Conservation (phyloP, 2,329 filamentous ascomycete genomes). For the Podosphaera xanthii region DNA sequence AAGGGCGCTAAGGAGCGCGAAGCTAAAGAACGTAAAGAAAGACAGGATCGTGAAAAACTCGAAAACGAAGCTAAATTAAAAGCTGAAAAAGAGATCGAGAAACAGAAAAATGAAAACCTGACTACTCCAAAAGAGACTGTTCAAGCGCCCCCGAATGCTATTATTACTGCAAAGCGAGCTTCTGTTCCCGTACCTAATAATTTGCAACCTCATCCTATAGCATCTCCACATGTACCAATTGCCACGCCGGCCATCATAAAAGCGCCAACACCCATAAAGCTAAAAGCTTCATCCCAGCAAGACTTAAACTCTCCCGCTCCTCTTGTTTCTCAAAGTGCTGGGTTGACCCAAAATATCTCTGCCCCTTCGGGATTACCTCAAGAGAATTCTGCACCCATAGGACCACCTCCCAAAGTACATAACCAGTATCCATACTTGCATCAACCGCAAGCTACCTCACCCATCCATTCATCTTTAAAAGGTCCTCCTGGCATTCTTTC, state of each 20-base stretch:
- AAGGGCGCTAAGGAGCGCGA: slow-evolving; percentile 41
- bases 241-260: slow-evolving; percentile 69
- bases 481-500: slow-evolving; percentile 29
- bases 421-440: slow-evolving; percentile 27
- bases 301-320: slow-evolving; percentile 44
- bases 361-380: slow-evolving; percentile 40
- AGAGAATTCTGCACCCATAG: slow-evolving; percentile 39
- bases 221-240: slow-evolving; percentile 58
- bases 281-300: slow-evolving; percentile 50
- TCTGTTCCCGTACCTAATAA: slow-evolving; percentile 28
- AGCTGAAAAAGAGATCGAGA: slow-evolving; percentile 27
- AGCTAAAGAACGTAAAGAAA: slow-evolving; percentile 31
- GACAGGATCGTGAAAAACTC: slow-evolving; percentile 33
- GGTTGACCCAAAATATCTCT: slow-evolving; percentile 31
- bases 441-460: slow-evolving; percentile 41
- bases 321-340: slow-evolving; percentile 40
- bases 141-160: slow-evolving; percentile 18
- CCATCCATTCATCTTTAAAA: slow-evolving; percentile 31
- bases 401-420: slow-evolving; percentile 34
- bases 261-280: slow-evolving; percentile 54
- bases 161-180: slow-evolving; percentile 20
- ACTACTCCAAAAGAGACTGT: slow-evolving; percentile 9
- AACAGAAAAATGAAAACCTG: slow-evolving; percentile 18
- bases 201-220: slow-evolving; percentile 35
- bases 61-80: slow-evolving; percentile 21